These are phyloP conservation scores for Fusarium falciforme DNA, from an alignment of 2,329 filamentous ascomycete species.

Conservation along the genomic window DNA sequence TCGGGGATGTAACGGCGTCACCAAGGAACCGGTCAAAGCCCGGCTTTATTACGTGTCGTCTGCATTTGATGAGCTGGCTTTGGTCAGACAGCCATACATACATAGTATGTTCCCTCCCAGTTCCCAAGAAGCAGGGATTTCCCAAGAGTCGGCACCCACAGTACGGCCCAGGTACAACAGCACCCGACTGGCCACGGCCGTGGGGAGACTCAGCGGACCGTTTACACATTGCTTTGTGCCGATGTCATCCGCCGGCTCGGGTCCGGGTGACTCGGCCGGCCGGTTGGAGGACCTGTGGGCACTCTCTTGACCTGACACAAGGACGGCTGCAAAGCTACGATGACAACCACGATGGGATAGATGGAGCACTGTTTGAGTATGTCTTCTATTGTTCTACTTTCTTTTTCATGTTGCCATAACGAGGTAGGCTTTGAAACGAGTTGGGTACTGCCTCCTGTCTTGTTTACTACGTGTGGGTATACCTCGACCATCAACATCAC, in stretches of 20 bases:
- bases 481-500: too few species aligned
- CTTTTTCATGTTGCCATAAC: too few species aligned
- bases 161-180: not conserved
- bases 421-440: too few species aligned
- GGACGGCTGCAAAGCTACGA: not conserved
- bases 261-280: not conserved
- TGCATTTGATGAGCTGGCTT: not conserved
- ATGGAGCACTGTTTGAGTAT: not conserved
- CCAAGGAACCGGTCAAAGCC: not conserved
- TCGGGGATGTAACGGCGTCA: not conserved
- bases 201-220: not conserved
- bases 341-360: not conserved
- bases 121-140: not conserved
- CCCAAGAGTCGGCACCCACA: not conserved
- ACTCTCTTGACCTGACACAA: not conserved
- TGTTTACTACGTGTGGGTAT: too few species aligned
- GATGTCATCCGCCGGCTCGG: not conserved
- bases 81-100: not conserved
- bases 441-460: too few species aligned
- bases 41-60: not conserved
- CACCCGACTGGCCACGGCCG: not conserved
- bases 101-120: not conserved
- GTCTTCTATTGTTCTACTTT: too few species aligned
- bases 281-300: not conserved
- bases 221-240: not conserved